Evolutionary conservation across 1,284 basidiomycete species (phyloP), one percentile per base, ranked within the genome.

Genomic region (Cryptococcus sp.): DNA sequence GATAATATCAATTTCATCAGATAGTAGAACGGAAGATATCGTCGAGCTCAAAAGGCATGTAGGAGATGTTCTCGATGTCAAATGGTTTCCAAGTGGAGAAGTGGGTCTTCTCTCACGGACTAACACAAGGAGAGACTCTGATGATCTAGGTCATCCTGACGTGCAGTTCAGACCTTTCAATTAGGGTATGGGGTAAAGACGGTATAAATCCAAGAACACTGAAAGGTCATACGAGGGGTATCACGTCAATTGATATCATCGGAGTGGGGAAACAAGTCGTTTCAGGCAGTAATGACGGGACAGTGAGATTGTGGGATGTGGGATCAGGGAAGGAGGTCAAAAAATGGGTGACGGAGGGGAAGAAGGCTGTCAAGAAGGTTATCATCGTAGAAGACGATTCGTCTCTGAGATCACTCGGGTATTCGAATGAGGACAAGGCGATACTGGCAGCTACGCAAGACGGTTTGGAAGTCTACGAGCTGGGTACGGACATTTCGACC

Each of bases 241-340:
- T 80, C 13, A 71, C 76, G 0, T 79, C 80, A 3, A 82, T 82
- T 0, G 81, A 78, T 2, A 86, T 90, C 58, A 73, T 90, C 38
- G 82, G 82, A 0, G 76, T 82, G 0, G 86, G 88, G 0, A 79
- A 82, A 34, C 84, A 85, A 61, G 74, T 91, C 11, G 65, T 91
- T 2, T 77, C 77, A 4, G 75, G 67, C 0, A 82, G 83, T 4
- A 81, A 83, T 54, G 89, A 92, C 67, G 83, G 84, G 2, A 86
- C 84, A 0, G 70, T 90, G 23, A 80, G 86, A 33, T 76, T 89
- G 4, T 93, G 88, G 88, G 86, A 90, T 63, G 83, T 90, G 3
- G 79, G 82, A 3, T 78, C 79, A 4, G 83, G 80, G 10, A 72
- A 73, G 36, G 80, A 82, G 65, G 80, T 83, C 45, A 73, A 79